Percentiles rank a stretch among this genome's conserved stretches.
Evolutionary conservation across 2,329 filamentous ascomycete species (phyloP).

Genomic region (Blastomyces gilchristii): DNA sequence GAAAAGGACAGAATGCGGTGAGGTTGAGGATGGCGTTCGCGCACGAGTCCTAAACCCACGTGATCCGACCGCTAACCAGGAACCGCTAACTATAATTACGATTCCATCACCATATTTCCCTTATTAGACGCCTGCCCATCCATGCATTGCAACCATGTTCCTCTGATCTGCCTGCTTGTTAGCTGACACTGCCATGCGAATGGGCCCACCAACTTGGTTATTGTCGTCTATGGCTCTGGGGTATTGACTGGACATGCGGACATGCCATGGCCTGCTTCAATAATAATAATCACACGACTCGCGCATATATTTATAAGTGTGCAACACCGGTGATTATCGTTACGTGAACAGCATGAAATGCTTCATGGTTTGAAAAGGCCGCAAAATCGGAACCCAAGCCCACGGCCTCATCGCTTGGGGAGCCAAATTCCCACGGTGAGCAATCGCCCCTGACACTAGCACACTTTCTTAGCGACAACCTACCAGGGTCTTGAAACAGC

Average conservation of each 20-base stretch:
- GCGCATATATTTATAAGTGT: too few relatives aligned
- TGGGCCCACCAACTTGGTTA: too few relatives aligned
- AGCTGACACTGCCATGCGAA: too few relatives aligned
- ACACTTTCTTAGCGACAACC: not conserved
- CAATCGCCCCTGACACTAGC: not conserved
- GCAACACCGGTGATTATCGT: not conserved
- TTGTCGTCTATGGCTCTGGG: too few relatives aligned
- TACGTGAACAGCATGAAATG: not conserved
- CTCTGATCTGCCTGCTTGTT: too few relatives aligned
- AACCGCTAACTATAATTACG: too few relatives aligned
- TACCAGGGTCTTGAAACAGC: not conserved
- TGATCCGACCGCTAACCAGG: not conserved
- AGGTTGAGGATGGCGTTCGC: not conserved
- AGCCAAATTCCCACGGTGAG: not conserved
- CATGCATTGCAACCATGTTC: too few relatives aligned
- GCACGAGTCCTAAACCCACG: not conserved
- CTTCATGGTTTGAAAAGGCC: not conserved
- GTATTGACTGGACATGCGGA: too few relatives aligned
- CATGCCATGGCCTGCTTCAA: too few relatives aligned
- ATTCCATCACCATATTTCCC: not conserved
- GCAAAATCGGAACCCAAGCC: not conserved
- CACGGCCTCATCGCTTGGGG: not conserved
- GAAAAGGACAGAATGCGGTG: not conserved
- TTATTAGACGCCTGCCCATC: too few relatives aligned
- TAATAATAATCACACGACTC: too few relatives aligned